Conservation (phyloP, 1,284 basidiomycete species). For the Pseudozyma flocculosa region DNA sequence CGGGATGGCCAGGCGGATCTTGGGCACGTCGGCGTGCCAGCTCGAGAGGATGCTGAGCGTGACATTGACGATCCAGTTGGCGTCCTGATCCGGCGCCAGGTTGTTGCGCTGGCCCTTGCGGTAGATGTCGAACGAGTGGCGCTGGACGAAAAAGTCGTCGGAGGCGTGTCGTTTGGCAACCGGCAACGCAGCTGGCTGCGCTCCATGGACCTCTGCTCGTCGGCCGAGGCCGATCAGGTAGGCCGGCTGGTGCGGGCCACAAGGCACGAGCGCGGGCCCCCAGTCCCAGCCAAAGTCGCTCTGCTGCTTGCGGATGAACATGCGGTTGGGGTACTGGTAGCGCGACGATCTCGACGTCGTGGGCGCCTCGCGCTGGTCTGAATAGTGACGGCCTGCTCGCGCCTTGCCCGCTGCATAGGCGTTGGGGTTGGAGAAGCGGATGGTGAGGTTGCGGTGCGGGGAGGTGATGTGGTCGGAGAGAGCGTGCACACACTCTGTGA, state of each 20-base stretch:
- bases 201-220: not conserved
- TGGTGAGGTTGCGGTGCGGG: constrained; percentile 34
- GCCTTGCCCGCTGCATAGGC: constrained; percentile 5
- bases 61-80: constrained; percentile 46
- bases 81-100: constrained; percentile 33
- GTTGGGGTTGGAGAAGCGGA: constrained; percentile 20
- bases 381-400: constrained; percentile 17
- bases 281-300: constrained; percentile 54
- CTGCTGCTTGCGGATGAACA: constrained; percentile 47
- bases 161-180: too few species aligned
- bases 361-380: constrained; percentile 12
- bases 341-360: constrained; percentile 4
- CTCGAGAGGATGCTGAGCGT: constrained; percentile 32
- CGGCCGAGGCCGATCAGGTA: constrained; percentile 21
- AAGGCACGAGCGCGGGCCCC: constrained; percentile 38
- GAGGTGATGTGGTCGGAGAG: too few species aligned
- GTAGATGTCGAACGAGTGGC: constrained; percentile 27
- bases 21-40: not conserved
- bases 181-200: too few species aligned
- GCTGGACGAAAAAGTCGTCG: not conserved
- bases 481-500: constrained; percentile 4
- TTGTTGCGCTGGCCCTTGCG: constrained; percentile 40
- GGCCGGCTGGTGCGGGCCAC: constrained; percentile 26
- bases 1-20: constrained; percentile 17
- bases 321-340: constrained; percentile 42